Evolutionary conservation across 2,329 filamentous ascomycete species (phyloP).

Genomic region (Diaporthe aspalathi): DNA sequence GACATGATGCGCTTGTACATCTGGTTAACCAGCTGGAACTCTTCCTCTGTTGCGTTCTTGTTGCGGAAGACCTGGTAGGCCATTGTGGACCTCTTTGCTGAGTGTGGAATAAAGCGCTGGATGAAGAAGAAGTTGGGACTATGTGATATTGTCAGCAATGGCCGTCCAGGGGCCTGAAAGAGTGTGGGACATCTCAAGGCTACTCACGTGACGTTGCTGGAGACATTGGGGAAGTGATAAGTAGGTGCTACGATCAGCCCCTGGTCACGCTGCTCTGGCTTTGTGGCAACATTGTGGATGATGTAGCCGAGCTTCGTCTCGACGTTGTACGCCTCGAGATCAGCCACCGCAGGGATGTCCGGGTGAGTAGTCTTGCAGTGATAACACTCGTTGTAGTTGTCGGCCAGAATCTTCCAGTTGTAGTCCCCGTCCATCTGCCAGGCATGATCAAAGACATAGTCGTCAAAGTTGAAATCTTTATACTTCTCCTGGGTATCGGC

Average conservation of each 20-base stretch:
- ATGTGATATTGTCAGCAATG: background rate
- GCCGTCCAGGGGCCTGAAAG: background rate
- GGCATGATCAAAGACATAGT: slow-evolving; percentile 67
- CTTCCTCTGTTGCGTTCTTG: slow-evolving; percentile 67
- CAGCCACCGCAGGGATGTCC: slow-evolving; percentile 66
- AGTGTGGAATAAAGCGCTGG: slow-evolving; percentile 69
- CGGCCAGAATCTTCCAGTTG: slow-evolving; percentile 71
- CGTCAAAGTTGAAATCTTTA: slow-evolving; percentile 59
- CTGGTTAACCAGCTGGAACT: slow-evolving; percentile 66
- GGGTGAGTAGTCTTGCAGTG: slow-evolving; percentile 71
- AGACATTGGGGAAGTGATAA: slow-evolving; percentile 64
- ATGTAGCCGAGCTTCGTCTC: slow-evolving; percentile 61
- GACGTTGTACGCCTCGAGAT: slow-evolving; percentile 66
- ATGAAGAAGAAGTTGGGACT: slow-evolving; percentile 74
- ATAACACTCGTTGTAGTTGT: slow-evolving; percentile 77
- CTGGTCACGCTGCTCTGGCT: slow-evolving; percentile 58
- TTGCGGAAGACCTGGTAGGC: slow-evolving; percentile 73
- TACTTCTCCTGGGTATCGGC: slow-evolving; percentile 60
- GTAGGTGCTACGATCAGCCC: slow-evolving; percentile 59
- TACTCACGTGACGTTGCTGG: slow-evolving; percentile 62
- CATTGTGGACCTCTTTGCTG: slow-evolving; percentile 64
- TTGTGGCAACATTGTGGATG: slow-evolving; percentile 61
- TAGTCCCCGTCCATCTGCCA: slow-evolving; percentile 68
- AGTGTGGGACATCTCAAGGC: slow-evolving; percentile 24
- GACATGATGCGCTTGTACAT: slow-evolving; percentile 74